Evolutionary conservation across 1,284 basidiomycete species (phyloP), one percentile per base, ranked within the genome.

Genomic region (Paramarasmius palmivorus): DNA sequence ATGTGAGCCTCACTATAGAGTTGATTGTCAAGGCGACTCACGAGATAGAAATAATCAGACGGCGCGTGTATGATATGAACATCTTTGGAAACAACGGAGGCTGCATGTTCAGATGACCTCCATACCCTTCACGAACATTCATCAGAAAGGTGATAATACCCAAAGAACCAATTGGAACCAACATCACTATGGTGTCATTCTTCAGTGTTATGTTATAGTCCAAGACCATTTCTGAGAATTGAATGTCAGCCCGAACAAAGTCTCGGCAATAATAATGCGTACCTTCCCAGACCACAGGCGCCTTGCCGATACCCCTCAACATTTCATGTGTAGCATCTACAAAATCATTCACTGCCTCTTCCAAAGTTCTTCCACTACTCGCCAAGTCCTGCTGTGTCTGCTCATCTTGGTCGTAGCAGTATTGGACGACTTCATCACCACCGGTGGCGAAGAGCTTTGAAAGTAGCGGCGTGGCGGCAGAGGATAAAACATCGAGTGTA

Each of bases 371-470:
- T 4, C 79, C 80, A 10, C 73, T 72, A 36, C 63, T 58, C 47
- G 73, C 64, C 51, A 90, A 71, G 6, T 77, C 75, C 0, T 65
- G 65, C 61, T 83, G 79, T 0, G 88, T 90, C 57, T 76, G 68
- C 6, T 68, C 61, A 65, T 93, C 90, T 29, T 81, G 65, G 0
- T 73, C 71, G 65, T 90, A 93, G 68, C 90, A 92, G 41, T 75
- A 73, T 8, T 66, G 64, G 64, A 93, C 92, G 56, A 94, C 67
- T 68, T 95, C 92, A 65, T 95, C 93, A 0, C 92, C 92, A 1
- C 93, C 93, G 0, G 90, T 90, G 59, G 83, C 84, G 65, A 95
- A 83, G 56, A 89, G 75, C 23, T 67, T 75, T 10, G 84, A 82
- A 0, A 82, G 79, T 57, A 88, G 77, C 44, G 81, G 65, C 17